These are phyloP conservation scores for Pelargonium nanum DNA, from an alignment of 345 rosid genomes.

Conservation along the genomic window DNA sequence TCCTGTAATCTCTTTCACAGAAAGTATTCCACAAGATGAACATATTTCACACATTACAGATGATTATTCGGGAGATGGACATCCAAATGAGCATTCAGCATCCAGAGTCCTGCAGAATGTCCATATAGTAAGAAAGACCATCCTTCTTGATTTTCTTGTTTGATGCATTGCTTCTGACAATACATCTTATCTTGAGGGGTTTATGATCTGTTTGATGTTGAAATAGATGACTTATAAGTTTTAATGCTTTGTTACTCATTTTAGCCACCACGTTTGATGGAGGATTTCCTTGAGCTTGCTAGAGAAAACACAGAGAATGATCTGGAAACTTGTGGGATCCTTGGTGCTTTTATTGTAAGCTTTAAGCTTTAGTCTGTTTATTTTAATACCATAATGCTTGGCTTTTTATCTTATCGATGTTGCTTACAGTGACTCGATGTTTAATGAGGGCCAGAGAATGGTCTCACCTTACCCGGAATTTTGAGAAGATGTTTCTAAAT, in stretches of 20 bases:
- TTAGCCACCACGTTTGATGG: slow-evolving; percentile 62
- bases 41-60: slow-evolving; percentile 37
- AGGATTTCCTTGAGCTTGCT: slow-evolving; percentile 78
- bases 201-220: background rate
- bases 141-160: background rate
- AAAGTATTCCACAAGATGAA: slow-evolving; percentile 33
- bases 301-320: slow-evolving; percentile 75
- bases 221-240: slow-evolving; percentile 7
- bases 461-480: background rate
- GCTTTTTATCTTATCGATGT: background rate
- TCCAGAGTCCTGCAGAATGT: slow-evolving; percentile 44
- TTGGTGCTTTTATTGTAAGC: slow-evolving; percentile 76
- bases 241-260: slow-evolving; percentile 1
- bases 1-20: slow-evolving; percentile 39
- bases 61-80: slow-evolving; percentile 19
- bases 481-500: background rate
- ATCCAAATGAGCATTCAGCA: slow-evolving; percentile 17
- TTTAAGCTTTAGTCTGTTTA: slow-evolving; percentile 3
- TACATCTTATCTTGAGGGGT: background rate
- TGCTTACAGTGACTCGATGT: background rate
- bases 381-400: background rate
- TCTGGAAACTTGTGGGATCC: slow-evolving; percentile 88
- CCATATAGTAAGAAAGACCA: slow-evolving; percentile 52
- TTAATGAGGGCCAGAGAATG: background rate
- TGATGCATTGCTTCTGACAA: background rate